Evolutionary conservation across 1,284 basidiomycete genomes (phyloP).

Genomic region (Xanthoconium separans): DNA sequence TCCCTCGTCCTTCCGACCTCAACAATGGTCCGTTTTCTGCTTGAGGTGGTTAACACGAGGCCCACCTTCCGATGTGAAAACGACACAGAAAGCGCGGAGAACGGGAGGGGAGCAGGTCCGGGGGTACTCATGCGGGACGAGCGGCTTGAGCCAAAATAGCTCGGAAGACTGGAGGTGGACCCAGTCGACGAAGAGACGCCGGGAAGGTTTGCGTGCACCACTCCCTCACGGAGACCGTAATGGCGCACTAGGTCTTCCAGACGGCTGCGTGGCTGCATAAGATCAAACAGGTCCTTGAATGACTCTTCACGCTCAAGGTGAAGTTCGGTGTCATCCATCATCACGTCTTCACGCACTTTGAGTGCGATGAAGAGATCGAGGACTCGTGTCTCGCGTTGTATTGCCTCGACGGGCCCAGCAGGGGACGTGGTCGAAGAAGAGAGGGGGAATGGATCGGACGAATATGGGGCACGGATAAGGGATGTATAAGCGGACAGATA

Average conservation of each 20-base stretch:
- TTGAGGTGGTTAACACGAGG: conserved; percentile 42
- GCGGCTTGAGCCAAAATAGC: not conserved
- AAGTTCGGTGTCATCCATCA: conserved; percentile 66
- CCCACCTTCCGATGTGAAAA: conserved; percentile 61
- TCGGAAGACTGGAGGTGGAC: not conserved
- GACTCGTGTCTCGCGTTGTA: conserved; percentile 69
- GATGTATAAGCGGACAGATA: conserved; percentile 66
- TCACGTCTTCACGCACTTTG: conserved; percentile 74
- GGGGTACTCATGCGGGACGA: conserved; percentile 4
- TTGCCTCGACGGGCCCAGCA: conserved; percentile 23
- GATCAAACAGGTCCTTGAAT: conserved; percentile 74
- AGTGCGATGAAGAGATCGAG: conserved; percentile 75
- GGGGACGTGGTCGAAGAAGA: conserved; percentile 27
- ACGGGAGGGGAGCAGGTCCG: conserved; percentile 43
- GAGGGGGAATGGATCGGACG: conserved; percentile 73
- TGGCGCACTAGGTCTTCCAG: conserved; percentile 68
- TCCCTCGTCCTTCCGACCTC: conserved; percentile 52
- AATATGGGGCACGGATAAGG: conserved; percentile 62
- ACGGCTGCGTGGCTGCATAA: conserved; percentile 67
- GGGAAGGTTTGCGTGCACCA: conserved; percentile 36
- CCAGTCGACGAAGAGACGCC: conserved; percentile 9
- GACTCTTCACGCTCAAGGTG: conserved; percentile 71
- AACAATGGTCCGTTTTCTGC: conserved; percentile 54
- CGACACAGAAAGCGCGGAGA: conserved; percentile 51
- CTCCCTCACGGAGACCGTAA: conserved; percentile 56